Evolutionary conservation across 805 yeast species (phyloP).

Genomic region (Hanseniaspora singularis): DNA sequence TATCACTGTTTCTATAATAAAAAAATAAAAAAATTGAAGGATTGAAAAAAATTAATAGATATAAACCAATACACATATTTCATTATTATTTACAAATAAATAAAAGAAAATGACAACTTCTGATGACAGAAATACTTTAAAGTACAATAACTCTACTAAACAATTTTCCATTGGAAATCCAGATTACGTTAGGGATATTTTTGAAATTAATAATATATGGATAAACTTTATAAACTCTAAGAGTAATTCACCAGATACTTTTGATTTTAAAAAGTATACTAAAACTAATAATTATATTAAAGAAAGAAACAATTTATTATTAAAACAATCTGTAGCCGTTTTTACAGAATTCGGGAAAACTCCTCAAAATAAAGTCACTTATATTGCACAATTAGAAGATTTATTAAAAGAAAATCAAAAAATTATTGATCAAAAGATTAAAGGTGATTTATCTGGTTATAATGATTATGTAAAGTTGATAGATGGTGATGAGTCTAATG

Average conservation of each 20-base stretch:
- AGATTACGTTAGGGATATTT: slow-evolving; percentile 11
- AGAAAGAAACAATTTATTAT: not conserved
- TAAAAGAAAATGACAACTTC: not conserved
- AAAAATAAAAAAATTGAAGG: too few relatives aligned
- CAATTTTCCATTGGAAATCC: slow-evolving; percentile 9
- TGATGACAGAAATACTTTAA: not conserved
- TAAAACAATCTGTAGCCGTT: not conserved
- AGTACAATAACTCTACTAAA: slow-evolving; percentile 4
- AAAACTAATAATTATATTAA: not conserved
- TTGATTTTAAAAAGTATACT: slow-evolving; percentile 2
- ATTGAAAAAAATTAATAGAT: too few relatives aligned
- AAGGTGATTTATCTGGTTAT: slow-evolving; percentile 10
- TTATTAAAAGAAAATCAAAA: slow-evolving; percentile 2
- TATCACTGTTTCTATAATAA: too few relatives aligned
- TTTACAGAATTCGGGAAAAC: slow-evolving; percentile 2
- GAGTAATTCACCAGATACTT: not conserved
- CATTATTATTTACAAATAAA: too few relatives aligned
- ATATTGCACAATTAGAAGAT: not conserved
- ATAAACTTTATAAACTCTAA: not conserved
- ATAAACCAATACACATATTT: too few relatives aligned
- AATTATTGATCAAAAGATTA: slow-evolving; percentile 1
- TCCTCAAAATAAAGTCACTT: slow-evolving; percentile 6
- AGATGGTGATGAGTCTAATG: not conserved
- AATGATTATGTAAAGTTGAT: not conserved
- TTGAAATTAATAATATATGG: slow-evolving; percentile 8